These are phyloP conservation scores for Fusarium guadeloupense DNA, from an alignment of 2,329 filamentous ascomycete species.

Conservation along the genomic window DNA sequence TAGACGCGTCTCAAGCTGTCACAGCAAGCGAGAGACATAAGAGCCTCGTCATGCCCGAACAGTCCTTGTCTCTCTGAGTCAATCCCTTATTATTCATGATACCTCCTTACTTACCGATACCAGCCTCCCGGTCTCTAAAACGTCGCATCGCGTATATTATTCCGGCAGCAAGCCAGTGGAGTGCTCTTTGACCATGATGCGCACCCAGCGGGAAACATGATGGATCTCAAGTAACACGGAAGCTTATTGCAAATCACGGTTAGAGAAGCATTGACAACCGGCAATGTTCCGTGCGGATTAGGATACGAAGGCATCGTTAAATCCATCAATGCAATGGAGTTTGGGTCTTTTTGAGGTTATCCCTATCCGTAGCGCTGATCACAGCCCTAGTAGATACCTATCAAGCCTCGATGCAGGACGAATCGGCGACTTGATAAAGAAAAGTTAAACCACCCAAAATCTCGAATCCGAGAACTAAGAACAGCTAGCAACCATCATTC, in stretches of 20 bases:
- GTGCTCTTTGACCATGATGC: background rate
- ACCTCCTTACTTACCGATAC: too few relatives aligned
- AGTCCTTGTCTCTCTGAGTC: background rate
- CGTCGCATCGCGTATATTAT: conserved; percentile 6
- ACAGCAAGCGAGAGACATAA: conserved; percentile 24
- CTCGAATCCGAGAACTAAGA: conserved; percentile 18
- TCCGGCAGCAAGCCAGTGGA: conserved; percentile 1
- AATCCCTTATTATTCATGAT: background rate
- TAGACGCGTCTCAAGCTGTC: conserved; percentile 24
- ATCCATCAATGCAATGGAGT: background rate
- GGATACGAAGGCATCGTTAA: background rate
- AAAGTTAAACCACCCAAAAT: conserved; percentile 1
- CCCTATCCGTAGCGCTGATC: conserved; percentile 26
- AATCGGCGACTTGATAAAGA: conserved; percentile 4
- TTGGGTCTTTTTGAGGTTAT: conserved; percentile 16
- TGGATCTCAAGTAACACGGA: background rate
- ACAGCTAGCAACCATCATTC: background rate
- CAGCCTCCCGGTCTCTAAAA: conserved; percentile 7
- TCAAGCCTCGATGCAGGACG: conserved; percentile 29
- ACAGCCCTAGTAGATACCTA: conserved; percentile 2
- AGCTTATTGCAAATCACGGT: background rate
- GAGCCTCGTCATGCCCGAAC: conserved; percentile 12
- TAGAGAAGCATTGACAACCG: background rate
- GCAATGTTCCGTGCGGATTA: background rate
- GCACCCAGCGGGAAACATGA: background rate